Percentiles rank a stretch among this genome's conserved stretches.
Conservation (phyloP, 1,284 basidiomycete genomes). For the Exobasidium cylindrosporum region DNA sequence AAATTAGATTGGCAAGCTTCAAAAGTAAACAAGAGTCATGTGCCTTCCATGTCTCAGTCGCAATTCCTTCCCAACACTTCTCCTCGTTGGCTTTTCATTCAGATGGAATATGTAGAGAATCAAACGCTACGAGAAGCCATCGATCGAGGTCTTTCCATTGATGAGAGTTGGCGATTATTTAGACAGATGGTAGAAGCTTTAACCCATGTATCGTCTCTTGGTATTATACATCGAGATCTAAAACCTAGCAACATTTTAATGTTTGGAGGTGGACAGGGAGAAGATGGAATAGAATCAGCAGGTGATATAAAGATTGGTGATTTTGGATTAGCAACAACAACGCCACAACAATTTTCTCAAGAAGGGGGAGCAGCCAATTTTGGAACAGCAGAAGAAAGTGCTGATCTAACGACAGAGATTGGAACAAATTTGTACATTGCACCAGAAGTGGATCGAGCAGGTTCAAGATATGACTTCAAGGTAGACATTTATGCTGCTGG, state of each 20-base stretch:
- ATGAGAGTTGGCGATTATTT: slow-evolving; percentile 84
- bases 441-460: slow-evolving; percentile 16
- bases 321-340: slow-evolving; percentile 71
- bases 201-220: slow-evolving; percentile 76
- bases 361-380: background rate
- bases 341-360: slow-evolving; percentile 29
- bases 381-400: slow-evolving; percentile 63
- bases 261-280: slow-evolving; percentile 19
- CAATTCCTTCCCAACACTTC: slow-evolving; percentile 12
- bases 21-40: background rate
- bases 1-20: background rate
- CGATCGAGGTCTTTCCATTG: slow-evolving; percentile 46
- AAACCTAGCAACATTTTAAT: slow-evolving; percentile 58
- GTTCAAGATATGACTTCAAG: slow-evolving; percentile 64
- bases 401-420: slow-evolving; percentile 63
- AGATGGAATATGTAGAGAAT: slow-evolving; percentile 66
- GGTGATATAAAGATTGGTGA: slow-evolving; percentile 93
- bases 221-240: slow-evolving; percentile 90
- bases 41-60: slow-evolving; percentile 11
- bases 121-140: slow-evolving; percentile 51
- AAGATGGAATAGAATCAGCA: slow-evolving; percentile 47
- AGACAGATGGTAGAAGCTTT: slow-evolving; percentile 83
- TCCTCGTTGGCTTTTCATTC: slow-evolving; percentile 68
- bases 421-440: slow-evolving; percentile 91
- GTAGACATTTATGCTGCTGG: slow-evolving; percentile 92